These are phyloP conservation scores for Ustilago bromivora DNA, from an alignment of 1,284 basidiomycete genomes.

Conservation along the genomic window DNA sequence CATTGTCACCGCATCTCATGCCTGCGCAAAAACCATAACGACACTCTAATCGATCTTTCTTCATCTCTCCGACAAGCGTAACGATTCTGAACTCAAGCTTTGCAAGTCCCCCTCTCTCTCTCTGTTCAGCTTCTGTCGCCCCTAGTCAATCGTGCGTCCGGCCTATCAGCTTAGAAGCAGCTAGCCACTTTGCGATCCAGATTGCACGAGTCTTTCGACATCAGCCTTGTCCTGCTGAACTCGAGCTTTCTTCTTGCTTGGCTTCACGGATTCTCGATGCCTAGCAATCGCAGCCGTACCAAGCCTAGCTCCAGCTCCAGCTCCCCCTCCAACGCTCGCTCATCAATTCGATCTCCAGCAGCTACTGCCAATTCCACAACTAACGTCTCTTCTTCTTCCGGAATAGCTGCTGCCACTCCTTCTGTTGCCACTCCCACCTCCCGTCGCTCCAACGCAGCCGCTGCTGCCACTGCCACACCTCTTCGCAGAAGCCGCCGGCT, in stretches of 20 bases:
- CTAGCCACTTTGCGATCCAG: not conserved
- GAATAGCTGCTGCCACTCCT: not conserved
- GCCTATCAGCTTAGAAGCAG: not conserved
- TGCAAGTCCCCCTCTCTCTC: not conserved
- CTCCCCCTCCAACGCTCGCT: constrained; percentile 44
- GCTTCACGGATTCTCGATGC: constrained; percentile 32
- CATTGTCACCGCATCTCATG: constrained; percentile 9
- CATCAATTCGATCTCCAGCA: constrained; percentile 16
- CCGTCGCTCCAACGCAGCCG: constrained; percentile 6
- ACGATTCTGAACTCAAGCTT: not conserved
- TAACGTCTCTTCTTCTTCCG: not conserved
- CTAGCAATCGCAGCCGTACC: constrained; percentile 37
- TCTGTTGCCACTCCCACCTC: constrained; percentile 8
- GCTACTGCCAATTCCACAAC: constrained; percentile 8
- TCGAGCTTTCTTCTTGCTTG: constrained; percentile 6
- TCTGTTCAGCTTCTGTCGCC: not conserved
- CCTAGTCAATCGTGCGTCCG: no score
- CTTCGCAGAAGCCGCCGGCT: constrained; percentile 33
- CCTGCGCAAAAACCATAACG: constrained; percentile 3
- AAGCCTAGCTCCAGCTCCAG: constrained; percentile 47
- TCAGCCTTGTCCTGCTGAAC: constrained; percentile 5
- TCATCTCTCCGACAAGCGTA: not conserved
- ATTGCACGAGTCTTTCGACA: not conserved
- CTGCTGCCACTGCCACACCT: not conserved
- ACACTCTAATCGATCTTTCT: not conserved